A percentile compares a stretch with the other conserved stretches of the same genome.
Evolutionary conservation across 768 basidiomycete genomes (phyloP).

Genomic region (Fomitopsis serialis): DNA sequence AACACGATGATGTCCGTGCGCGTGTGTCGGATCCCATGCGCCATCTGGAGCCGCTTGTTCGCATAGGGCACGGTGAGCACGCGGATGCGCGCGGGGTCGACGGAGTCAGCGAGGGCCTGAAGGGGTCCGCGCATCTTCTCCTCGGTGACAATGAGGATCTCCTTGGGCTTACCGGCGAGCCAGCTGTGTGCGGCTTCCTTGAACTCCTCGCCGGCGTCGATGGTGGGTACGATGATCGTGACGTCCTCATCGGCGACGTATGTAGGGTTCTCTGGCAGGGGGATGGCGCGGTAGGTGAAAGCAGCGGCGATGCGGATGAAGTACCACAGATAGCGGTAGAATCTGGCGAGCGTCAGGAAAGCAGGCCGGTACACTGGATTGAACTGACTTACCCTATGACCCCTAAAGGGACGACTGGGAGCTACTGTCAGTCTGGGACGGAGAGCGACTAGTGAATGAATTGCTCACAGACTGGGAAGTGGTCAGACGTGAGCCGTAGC

Average conservation of each 20-base stretch:
- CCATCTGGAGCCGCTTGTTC: conserved; percentile 93
- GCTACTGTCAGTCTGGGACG: conserved; percentile 3
- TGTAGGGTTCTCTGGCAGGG: conserved; percentile 84
- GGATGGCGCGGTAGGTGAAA: conserved; percentile 80
- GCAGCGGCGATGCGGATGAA: conserved; percentile 78
- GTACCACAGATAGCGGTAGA: conserved; percentile 94
- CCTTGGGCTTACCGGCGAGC: conserved; percentile 90
- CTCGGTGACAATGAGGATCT: conserved; percentile 72
- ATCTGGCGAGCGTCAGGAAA: conserved; percentile 40
- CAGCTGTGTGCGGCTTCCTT: conserved; percentile 89
- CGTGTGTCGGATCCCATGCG: conserved; percentile 85
- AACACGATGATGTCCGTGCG: conserved; percentile 93
- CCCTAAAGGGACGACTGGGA: conserved; percentile 80
- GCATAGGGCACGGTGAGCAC: conserved; percentile 90
- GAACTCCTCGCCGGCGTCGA: conserved; percentile 94
- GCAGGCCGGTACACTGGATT: background rate
- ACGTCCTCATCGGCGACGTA: conserved; percentile 90
- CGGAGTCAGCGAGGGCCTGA: conserved; percentile 82
- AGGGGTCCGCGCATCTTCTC: conserved; percentile 88
- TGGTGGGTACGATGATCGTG: conserved; percentile 94
- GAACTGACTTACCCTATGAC: conserved; percentile 62
- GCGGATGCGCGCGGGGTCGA: conserved; percentile 79
- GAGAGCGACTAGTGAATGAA: background rate
- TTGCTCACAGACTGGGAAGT: conserved; percentile 83
- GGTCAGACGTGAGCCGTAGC: conserved; percentile 89